Evolutionary conservation across 2,329 filamentous ascomycete genomes (phyloP), one percentile per base, ranked within the genome.

Genomic region (Epichloe uncinata): DNA sequence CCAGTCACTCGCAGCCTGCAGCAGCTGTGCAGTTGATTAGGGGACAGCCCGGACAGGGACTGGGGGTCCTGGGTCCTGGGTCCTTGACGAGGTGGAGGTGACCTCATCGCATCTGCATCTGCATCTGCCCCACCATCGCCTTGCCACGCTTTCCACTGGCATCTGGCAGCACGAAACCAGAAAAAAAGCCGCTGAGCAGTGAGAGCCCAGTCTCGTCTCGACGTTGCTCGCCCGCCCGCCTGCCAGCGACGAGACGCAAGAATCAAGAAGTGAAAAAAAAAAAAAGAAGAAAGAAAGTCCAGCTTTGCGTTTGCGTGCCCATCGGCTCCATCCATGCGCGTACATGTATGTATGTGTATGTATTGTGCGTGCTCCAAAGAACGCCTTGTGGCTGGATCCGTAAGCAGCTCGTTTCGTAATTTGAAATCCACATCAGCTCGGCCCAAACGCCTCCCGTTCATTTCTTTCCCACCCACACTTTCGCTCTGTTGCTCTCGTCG

Each of bases 61-160:
- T 16, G 30, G 42, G 26, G 15, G 42, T 15, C 15, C 20, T 16
- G 16, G 20, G 20, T 22, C 20, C 20, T 18, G 36, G 45, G 20
- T 41, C n/a, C 15, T 41, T 6, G 30, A 9, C 8, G 6, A 37
- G 42, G 48, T 50, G 48, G 6, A 37, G 42, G 48, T 50, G 48
- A 50, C 48, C 48, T 50, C 48, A 50, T 50, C 18, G 16, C 18
- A 38, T 35, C 12, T 37, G 35, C 35, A 11, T 18, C 16, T 45
- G 34, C 48, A 16, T 26, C 20, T 41, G 48, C 26, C 42, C 48
- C 48, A 40, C 35, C 35, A 35, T 38, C 5, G 20, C 15, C 47
- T 16, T 16, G 16, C 16, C 16, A 16, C 16, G 16, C 16, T 26
- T 15, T 40, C 40, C 40, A 37, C 16, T 42, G 33, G 22, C 30